Evolutionary conservation across 306 rosid species (phyloP), one percentile per base, ranked within the genome.

Genomic region (Sindora glabra): DNA sequence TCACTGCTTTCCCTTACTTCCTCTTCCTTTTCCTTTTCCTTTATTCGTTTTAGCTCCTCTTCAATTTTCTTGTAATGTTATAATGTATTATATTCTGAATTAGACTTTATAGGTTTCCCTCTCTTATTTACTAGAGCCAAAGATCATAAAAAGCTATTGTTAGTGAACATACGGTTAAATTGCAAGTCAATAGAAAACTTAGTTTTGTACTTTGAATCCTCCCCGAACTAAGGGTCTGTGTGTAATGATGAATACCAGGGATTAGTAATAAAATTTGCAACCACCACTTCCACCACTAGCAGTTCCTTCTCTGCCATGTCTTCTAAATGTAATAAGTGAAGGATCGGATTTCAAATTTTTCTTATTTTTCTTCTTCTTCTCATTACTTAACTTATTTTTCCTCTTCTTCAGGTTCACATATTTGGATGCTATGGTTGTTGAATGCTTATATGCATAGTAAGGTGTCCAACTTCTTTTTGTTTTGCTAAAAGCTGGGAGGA

Each of bases 161-260:
- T 76, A 19, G 75, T 72, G 56, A 91, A 87, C 70, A 87, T 59
- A 29, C 77, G 73, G 10, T 79, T 29, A 60, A 91, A 91, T 3
- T 96, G 95, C 24, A 89, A 77, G 39, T 91, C 97, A 33, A 91
- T 85, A 13, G 76, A 76, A 27, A 85, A 89, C 72, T 87, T 85
- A 0, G 84, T 67, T 59, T 72, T 65, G 41, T 63, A 85, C 74
- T 71, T 87, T 0, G 89, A 89, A 25, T 68, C 84, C 22, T 83
- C 85, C 15, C 82, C 82, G 67, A 91, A 91, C 21, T 95, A 74
- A 15, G 97, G 97, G 74, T 91, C 96, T 6, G 86, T 85, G 65
- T 87, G 95, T 17, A 78, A 52, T 12, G 60, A 59, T 5, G 86
- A 45, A 66, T 77, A 91, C 16, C 96, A 81, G 55, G 87, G 51